phyloP scores from a whole-genome alignment of 345 rosid species.

The Gossypium raimondii region DNA sequence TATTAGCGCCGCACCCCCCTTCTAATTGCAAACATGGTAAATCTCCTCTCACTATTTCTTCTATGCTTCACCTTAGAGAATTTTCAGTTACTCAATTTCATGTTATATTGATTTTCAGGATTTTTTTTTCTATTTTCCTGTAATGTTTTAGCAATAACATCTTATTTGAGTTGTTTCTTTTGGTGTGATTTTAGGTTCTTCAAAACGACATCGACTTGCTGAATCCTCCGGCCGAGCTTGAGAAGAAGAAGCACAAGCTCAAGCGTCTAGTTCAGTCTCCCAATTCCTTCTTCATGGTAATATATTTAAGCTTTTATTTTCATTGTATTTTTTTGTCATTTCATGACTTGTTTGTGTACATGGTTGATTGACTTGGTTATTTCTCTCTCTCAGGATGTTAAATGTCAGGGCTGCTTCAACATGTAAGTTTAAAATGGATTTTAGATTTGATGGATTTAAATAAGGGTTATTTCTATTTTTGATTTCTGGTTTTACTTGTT shows the following conservation, averaged over 20 bases:
- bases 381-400: neutral
- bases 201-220: neutral
- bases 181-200: neutral
- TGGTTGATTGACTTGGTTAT: neutral
- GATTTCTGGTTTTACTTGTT: neutral
- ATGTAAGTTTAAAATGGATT: neutral
- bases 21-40: neutral
- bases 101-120: neutral
- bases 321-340: neutral
- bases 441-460: neutral
- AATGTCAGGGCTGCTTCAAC: neutral
- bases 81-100: neutral
- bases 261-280: neutral
- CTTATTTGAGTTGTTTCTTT: neutral
- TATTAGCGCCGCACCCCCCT: neutral
- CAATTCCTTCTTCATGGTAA: neutral
- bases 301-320: no score
- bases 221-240: neutral
- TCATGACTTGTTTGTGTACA: neutral
- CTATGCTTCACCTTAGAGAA: neutral
- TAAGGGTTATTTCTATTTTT: neutral
- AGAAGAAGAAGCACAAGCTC: neutral
- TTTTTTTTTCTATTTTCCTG: neutral
- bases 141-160: neutral
- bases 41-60: neutral